These are phyloP conservation scores for Iodosphaeria phyllophila DNA, from an alignment of 2,329 filamentous ascomycete genomes.

Conservation along the genomic window DNA sequence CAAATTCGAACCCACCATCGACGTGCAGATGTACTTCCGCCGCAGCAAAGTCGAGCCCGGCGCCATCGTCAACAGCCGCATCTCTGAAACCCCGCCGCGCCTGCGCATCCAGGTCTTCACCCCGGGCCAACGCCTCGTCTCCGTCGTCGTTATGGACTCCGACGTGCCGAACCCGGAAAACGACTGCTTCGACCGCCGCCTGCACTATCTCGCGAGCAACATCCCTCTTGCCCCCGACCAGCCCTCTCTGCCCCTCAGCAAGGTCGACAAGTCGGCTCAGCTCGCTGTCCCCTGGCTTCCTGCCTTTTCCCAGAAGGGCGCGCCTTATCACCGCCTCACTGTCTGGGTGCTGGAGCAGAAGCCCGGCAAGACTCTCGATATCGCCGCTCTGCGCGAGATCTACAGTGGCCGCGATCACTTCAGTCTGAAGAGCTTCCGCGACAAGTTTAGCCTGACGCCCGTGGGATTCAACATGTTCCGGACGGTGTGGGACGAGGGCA, in stretches of 20 bases:
- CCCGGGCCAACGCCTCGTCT: slow-evolving; percentile 62
- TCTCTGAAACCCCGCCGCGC: slow-evolving; percentile 56
- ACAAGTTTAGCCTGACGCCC: slow-evolving; percentile 48
- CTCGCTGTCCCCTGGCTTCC: slow-evolving; percentile 68
- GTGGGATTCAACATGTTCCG: slow-evolving; percentile 82
- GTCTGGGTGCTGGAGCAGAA: slow-evolving; percentile 72
- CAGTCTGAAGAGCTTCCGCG: slow-evolving; percentile 54
- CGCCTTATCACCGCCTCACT: slow-evolving; percentile 75
- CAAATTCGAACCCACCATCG: slow-evolving; percentile 56
- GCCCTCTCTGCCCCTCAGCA: slow-evolving; percentile 44
- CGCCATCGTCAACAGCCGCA: slow-evolving; percentile 53
- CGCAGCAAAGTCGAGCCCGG: slow-evolving; percentile 54
- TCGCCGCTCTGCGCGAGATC: slow-evolving; percentile 32
- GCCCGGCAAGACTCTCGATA: slow-evolving; percentile 37
- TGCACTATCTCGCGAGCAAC: slow-evolving; percentile 69
- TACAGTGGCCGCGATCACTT: slow-evolving; percentile 45
- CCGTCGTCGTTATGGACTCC: slow-evolving; percentile 70
- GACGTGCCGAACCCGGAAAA: slow-evolving; percentile 68
- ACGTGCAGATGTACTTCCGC: slow-evolving; percentile 69
- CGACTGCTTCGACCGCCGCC: slow-evolving; percentile 63
- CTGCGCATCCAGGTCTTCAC: slow-evolving; percentile 77
- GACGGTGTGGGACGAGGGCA: slow-evolving; percentile 75
- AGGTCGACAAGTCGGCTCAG: slow-evolving; percentile 40
- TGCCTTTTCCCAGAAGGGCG: slow-evolving; percentile 74
- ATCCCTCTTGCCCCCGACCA: slow-evolving; percentile 31